A percentile compares a stretch with the other conserved stretches of the same genome.
Evolutionary conservation across 2,329 filamentous ascomycete species (phyloP).

Genomic region (Thielaviopsis ethacetica): DNA sequence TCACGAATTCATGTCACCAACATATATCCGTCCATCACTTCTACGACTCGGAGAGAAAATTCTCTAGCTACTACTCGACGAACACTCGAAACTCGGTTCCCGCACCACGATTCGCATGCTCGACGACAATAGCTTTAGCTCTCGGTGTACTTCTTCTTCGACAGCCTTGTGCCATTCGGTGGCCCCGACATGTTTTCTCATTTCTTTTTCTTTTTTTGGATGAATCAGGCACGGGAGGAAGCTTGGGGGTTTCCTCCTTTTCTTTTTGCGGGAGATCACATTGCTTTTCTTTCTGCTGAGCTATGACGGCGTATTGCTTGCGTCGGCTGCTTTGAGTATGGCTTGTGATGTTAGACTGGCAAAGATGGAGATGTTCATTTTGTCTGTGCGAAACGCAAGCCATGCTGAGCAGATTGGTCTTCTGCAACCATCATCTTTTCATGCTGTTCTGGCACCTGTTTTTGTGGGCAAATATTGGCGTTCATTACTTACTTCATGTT

Average conservation of each 20-base stretch:
- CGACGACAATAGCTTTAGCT: background rate
- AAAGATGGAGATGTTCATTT: background rate
- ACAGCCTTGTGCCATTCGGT: background rate
- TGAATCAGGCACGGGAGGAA: background rate
- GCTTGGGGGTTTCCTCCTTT: background rate
- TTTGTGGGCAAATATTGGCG: slow-evolving; percentile 4
- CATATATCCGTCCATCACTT: background rate
- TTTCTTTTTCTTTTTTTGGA: background rate
- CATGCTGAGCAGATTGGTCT: background rate
- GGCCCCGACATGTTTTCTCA: background rate
- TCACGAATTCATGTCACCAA: slow-evolving; percentile 2
- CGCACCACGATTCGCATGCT: background rate
- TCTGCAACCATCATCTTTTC: slow-evolving; percentile 8
- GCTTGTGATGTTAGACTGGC: background rate
- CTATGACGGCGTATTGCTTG: background rate
- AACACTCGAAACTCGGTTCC: background rate
- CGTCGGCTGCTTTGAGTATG: background rate
- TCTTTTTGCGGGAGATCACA: background rate
- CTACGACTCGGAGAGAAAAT: background rate
- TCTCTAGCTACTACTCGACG: background rate
- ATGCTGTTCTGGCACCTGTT: slow-evolving; percentile 7
- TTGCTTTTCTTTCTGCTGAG: background rate
- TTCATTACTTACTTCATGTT: slow-evolving; percentile 4
- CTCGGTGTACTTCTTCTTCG: background rate
- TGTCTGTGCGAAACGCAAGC: background rate